These are phyloP conservation scores for Xylaria sp. DNA, from an alignment of 2,329 filamentous ascomycete genomes.

Conservation along the genomic window DNA sequence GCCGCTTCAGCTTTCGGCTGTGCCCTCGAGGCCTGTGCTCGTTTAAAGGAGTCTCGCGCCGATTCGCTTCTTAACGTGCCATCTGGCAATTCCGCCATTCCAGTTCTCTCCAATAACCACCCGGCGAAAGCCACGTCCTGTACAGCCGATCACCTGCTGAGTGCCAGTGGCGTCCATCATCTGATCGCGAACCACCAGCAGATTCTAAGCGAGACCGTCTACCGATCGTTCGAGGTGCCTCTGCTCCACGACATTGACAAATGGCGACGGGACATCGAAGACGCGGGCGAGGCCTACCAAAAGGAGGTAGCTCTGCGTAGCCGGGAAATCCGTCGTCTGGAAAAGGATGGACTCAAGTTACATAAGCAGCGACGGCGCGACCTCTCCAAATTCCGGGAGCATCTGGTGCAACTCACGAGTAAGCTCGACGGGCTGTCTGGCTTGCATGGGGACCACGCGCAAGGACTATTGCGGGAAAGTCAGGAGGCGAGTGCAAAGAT, in stretches of 20 bases:
- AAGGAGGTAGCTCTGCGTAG: slow-evolving; percentile 64
- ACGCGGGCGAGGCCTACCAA: slow-evolving; percentile 71
- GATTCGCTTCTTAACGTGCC: slow-evolving; percentile 60
- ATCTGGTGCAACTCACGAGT: slow-evolving; percentile 70
- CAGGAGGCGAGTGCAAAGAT: slow-evolving; percentile 72
- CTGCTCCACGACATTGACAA: slow-evolving; percentile 75
- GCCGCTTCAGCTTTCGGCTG: slow-evolving; percentile 72
- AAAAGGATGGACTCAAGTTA: slow-evolving; percentile 72
- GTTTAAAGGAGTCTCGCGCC: slow-evolving; percentile 72
- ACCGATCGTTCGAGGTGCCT: slow-evolving; percentile 74
- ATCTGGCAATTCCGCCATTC: slow-evolving; percentile 29
- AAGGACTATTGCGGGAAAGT: slow-evolving; percentile 68
- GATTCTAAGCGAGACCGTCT: slow-evolving; percentile 75
- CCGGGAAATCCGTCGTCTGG: slow-evolving; percentile 70
- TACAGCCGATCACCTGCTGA: slow-evolving; percentile 71
- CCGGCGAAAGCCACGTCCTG: slow-evolving; percentile 60
- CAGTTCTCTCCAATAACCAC: slow-evolving; percentile 54
- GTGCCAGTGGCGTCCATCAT: slow-evolving; percentile 72
- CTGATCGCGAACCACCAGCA: slow-evolving; percentile 76
- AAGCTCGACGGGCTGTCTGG: slow-evolving; percentile 71
- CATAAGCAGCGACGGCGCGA: slow-evolving; percentile 69
- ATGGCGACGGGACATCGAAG: slow-evolving; percentile 71
- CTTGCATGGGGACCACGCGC: slow-evolving; percentile 69
- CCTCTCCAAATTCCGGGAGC: slow-evolving; percentile 69
- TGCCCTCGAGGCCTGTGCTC: slow-evolving; percentile 74